Evolutionary conservation across 768 basidiomycete genomes (phyloP).

Genomic region (Termitomyces sp.): DNA sequence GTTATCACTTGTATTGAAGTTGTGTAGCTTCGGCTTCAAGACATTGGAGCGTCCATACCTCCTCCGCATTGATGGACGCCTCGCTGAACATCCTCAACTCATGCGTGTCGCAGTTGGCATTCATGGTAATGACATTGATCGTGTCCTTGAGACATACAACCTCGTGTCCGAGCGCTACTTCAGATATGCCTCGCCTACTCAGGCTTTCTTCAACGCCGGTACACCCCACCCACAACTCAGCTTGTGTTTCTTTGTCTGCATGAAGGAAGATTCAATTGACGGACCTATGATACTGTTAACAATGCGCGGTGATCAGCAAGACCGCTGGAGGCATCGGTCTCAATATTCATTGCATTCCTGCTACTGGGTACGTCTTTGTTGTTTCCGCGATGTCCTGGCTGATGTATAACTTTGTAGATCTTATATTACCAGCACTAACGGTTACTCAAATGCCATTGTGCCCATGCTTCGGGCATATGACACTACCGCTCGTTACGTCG

Average conservation of each 20-base stretch:
- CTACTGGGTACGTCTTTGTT: slow-evolving; percentile 70
- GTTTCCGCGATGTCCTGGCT: slow-evolving; percentile 8
- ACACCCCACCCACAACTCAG: slow-evolving; percentile 94
- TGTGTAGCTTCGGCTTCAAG: slow-evolving; percentile 93
- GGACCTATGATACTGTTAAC: slow-evolving; percentile 99
- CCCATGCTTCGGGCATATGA: slow-evolving; percentile 99
- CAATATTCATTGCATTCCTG: slow-evolving; percentile 94
- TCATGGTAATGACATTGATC: slow-evolving; percentile 86
- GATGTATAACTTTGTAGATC: slow-evolving; percentile 49
- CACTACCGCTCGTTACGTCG: slow-evolving; percentile 97
- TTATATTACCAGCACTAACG: slow-evolving; percentile 98
- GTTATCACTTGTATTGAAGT: background rate
- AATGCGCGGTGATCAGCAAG: slow-evolving; percentile 98
- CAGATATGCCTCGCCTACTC: slow-evolving; percentile 95
- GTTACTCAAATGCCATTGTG: slow-evolving; percentile 98
- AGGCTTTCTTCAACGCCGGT: slow-evolving; percentile 98
- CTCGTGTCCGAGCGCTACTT: slow-evolving; percentile 99
- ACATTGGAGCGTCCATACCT: slow-evolving; percentile 98
- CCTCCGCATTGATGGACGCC: slow-evolving; percentile 88
- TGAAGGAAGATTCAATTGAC: slow-evolving; percentile 99
- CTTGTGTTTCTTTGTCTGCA: slow-evolving; percentile 96
- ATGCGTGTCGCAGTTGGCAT: slow-evolving; percentile 99
- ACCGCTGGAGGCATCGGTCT: slow-evolving; percentile 98
- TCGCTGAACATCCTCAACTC: slow-evolving; percentile 97
- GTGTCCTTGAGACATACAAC: slow-evolving; percentile 88